These are phyloP conservation scores for Psilocybe cubensis DNA, from an alignment of 768 basidiomycete species.

Conservation along the genomic window DNA sequence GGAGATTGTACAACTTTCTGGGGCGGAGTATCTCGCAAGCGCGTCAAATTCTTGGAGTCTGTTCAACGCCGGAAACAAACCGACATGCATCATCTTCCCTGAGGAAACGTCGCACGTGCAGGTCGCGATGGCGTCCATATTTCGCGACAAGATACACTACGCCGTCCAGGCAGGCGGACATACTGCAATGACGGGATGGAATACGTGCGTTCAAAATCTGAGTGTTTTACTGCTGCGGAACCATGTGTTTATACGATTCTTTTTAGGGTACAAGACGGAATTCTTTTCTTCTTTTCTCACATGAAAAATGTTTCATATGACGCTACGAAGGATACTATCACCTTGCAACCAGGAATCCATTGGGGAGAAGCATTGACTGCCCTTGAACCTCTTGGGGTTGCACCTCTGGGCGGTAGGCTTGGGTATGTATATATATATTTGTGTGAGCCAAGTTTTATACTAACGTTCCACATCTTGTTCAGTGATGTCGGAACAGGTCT, in stretches of 20 bases:
- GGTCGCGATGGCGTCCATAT: constrained; percentile 40
- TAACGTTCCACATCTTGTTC: neutral
- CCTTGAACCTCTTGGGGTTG: constrained; percentile 42
- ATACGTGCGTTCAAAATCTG: constrained; percentile 34
- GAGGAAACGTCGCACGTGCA: constrained; percentile 34
- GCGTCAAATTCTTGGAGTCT: constrained; percentile 34
- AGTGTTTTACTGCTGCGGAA: constrained; percentile 1
- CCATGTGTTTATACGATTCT: constrained; percentile 10
- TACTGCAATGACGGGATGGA: constrained; percentile 46
- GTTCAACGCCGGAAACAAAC: constrained; percentile 33
- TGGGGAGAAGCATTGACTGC: constrained; percentile 42
- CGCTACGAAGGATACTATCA: constrained; percentile 36
- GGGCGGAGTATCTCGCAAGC: constrained; percentile 21
- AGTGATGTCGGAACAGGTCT: constrained; percentile 48
- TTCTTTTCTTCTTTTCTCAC: constrained; percentile 40
- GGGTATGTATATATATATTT: constrained; percentile 23
- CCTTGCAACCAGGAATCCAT: constrained; percentile 44
- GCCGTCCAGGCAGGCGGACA: constrained; percentile 48
- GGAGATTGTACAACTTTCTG: constrained; percentile 25
- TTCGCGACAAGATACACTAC: constrained; percentile 34
- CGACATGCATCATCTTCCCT: constrained; percentile 43
- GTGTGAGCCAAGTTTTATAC: neutral
- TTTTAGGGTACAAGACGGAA: constrained; percentile 38
- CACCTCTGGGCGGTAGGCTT: constrained; percentile 43
- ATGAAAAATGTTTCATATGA: constrained; percentile 44